Base-by-base conservation (phyloP, 768 basidiomycete species). In the Boletus subcaerulescens region DNA sequence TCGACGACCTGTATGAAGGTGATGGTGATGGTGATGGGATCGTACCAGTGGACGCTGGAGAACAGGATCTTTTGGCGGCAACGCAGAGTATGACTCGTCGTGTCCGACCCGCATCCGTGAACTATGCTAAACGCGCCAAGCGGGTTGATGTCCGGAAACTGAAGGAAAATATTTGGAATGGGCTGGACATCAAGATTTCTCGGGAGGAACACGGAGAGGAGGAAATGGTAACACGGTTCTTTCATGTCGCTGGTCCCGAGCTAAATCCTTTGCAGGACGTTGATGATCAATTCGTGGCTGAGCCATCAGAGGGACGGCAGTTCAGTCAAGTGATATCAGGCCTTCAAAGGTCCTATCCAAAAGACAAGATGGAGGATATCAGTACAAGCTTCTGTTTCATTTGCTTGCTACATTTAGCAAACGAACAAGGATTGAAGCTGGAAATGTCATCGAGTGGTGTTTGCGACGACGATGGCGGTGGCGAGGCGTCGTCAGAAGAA, bases 361-460 rank as follows among this genome's bases (percentile, higher is more conserved):
- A 75, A 55, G 95, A 98, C 41, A 98, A 96, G 76, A 90, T 98
- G 88, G 89, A 89, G 39, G 97, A 99, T 60, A 97, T 98, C 67
- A 97, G 94, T 69, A 98, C 97, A 15, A 96, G 93, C 60, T 98
- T 96, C 84, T 98, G 96, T 70, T 99, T 98, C 77, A 99, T 98
- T 69, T 98, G 97, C 66, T 76, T 98, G 24, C 76, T 99, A 17
- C 97, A 98, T 75, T 74, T 98, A 42, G 96, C 96, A 17, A 98
- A 99, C 68, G 97, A 98, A 73, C 90, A 93, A 64, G 97, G 96
- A 2, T 77, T 98, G 46, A 89, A 88, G 66, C 80, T 99, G 35
- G 89, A 86, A 71, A 72, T 83, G 44, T 64, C 75, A 14, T 61
- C 74, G 32, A 59, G 15, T 33, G 82, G 69, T 70, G 32, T 62